phyloP scores from a whole-genome alignment of 2,329 filamentous ascomycete genomes.

The Fusarium torulosum region DNA sequence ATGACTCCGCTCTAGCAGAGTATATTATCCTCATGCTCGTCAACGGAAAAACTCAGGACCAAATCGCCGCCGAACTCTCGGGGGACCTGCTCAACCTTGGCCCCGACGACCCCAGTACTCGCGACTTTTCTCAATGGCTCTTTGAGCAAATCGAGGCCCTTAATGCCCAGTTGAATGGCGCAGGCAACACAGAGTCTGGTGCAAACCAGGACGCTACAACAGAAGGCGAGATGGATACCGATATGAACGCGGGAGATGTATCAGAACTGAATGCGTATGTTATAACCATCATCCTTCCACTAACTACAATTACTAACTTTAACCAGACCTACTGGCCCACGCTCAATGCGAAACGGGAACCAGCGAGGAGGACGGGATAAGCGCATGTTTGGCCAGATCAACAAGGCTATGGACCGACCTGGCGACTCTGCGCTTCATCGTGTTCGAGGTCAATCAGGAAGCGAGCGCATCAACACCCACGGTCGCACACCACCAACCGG shows the following conservation, averaged over 20 bases:
- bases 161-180: conserved; percentile 71
- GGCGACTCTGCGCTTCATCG: conserved; percentile 83
- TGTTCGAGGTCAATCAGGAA: conserved; percentile 77
- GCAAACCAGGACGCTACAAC: conserved; percentile 53
- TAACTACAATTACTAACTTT: conserved; percentile 55
- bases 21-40: conserved; percentile 98
- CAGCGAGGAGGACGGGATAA: conserved; percentile 75
- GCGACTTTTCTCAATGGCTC: conserved; percentile 91
- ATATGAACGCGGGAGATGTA: conserved; percentile 74
- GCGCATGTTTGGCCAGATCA: conserved; percentile 86
- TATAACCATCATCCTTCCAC: not conserved
- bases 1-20: conserved; percentile 88
- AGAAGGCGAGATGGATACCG: conserved; percentile 70
- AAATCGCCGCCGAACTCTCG: conserved; percentile 89
- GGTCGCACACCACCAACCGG: conserved; percentile 78
- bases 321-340: conserved; percentile 88
- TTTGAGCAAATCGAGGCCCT: conserved; percentile 84
- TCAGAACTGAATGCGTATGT: conserved; percentile 71
- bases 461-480: conserved; percentile 85
- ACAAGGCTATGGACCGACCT: conserved; percentile 83
- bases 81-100: conserved; percentile 86
- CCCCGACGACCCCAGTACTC: conserved; percentile 84
- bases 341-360: conserved; percentile 86
- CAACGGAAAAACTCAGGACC: conserved; percentile 91
- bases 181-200: conserved; percentile 48